A percentile compares a stretch with the other conserved stretches of the same genome.
These are phyloP conservation scores for Acorus calamus DNA, from an alignment of 106 monocot genomes.

Conservation along the genomic window DNA sequence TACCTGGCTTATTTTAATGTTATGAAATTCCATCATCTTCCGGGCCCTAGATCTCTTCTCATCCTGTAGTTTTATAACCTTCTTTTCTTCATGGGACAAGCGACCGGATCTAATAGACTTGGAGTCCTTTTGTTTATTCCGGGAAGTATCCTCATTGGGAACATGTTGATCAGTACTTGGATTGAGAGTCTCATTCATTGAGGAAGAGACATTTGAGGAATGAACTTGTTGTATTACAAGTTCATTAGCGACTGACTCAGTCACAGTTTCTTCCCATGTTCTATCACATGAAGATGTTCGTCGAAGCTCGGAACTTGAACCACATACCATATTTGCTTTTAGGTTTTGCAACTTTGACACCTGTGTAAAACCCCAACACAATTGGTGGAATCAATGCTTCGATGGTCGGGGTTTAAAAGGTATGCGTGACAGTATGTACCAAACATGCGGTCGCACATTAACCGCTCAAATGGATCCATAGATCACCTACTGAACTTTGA, in stretches of 20 bases:
- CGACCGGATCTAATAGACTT: constrained; percentile 46
- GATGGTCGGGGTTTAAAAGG: no score
- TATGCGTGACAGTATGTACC: no score
- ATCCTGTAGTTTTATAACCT: constrained; percentile 56
- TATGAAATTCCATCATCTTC: constrained; percentile 91
- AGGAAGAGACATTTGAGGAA: constrained; percentile 27
- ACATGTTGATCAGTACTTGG: constrained; percentile 28
- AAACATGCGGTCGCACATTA: no score
- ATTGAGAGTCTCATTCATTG: constrained; percentile 41
- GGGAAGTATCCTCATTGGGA: constrained; percentile 23
- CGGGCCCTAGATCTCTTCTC: constrained; percentile 64
- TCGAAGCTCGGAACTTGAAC: constrained; percentile 58
- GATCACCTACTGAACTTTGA: no score
- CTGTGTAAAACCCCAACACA: constrained; percentile 21
- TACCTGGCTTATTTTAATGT: constrained; percentile 98
- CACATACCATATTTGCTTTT: constrained; percentile 34
- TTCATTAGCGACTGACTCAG: constrained; percentile 64
- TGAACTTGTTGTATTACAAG: constrained; percentile 46
- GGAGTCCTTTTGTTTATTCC: constrained; percentile 44
- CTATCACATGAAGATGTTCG: constrained; percentile 73
- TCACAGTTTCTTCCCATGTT: constrained; percentile 63
- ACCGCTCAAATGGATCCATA: no score
- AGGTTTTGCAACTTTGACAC: constrained; percentile 30
- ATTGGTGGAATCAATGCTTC: neutral
- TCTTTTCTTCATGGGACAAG: constrained; percentile 68